Evolutionary conservation across 78 protist species (phyloP), one percentile per base, ranked within the genome.

Genomic region (Mantamonas sphyraenae): DNA sequence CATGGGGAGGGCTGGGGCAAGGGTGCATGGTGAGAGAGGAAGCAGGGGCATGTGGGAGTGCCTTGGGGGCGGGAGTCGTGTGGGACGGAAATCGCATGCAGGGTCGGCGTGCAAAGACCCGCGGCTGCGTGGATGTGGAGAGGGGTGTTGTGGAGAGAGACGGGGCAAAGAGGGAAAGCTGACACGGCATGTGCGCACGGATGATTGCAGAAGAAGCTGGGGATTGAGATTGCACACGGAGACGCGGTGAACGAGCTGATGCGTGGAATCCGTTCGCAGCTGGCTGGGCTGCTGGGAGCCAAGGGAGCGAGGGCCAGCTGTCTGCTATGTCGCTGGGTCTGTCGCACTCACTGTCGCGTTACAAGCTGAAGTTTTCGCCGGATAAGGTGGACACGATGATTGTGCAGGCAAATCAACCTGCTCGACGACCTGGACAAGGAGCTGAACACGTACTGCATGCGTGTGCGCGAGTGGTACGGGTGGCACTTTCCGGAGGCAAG

Each of bases 401-500:
- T 58, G 92, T 97, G 37, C 99, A 97, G 80, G 77, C 95, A n/a
- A 33, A 95, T 97, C 34, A 33, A 86, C 0, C 86, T 97, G 50
- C 80, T 95, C 26, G 98, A 97, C 22, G 98, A 97, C n/a, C 59
- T 95, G 24, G 97, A 93, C 87, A 95, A 94, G 83, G 98, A 97
- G 74, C 80, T 95, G 71, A 97, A 97, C 94, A 93, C 89, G 61
- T 95, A 91, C 67, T 86, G 88, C 35, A 96, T 96, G 99, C 86
- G 99, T 57, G 95, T 89, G 66, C 83, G 94, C 64, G 99, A 97
- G 72, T 97, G 98, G 98, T 97, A 91, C 82, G 97, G 96, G 10
- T 92, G 95, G 97, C 98, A 94, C 79, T 97, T 95, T 93, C 99
- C 98, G 55, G 98, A 95, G 71, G n/a, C 92, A 55, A 74, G 77